phyloP scores from a whole-genome alignment of 306 rosid genomes.

The Astragalus membranaceus region DNA sequence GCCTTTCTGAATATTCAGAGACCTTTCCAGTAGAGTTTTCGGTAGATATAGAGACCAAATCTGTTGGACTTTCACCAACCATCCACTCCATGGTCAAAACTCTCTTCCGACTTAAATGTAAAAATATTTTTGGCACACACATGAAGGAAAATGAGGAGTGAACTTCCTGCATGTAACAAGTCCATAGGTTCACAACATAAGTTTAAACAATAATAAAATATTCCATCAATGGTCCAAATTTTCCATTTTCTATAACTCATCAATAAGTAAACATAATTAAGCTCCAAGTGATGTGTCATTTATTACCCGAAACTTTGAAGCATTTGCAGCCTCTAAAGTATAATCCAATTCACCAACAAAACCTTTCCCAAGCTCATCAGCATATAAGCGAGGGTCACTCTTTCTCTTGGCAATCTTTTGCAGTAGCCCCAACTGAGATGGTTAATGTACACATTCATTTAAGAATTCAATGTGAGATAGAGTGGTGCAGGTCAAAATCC shows the following conservation, averaged over 20 bases:
- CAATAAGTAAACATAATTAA: conserved; percentile 2
- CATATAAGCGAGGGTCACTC: conserved; percentile 81
- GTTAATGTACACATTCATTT: conserved; percentile 14
- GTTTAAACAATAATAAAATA: neutral
- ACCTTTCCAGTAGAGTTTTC: conserved; percentile 33
- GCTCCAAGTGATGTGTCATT: conserved; percentile 11
- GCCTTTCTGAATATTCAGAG: conserved; percentile 54
- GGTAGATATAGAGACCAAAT: conserved; percentile 56
- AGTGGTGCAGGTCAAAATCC: neutral
- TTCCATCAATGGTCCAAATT: neutral
- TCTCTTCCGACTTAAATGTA: conserved; percentile 64
- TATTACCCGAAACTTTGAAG: conserved; percentile 73
- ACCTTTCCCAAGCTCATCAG: conserved; percentile 94
- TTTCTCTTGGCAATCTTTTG: conserved; percentile 87
- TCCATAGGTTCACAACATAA: conserved; percentile 17
- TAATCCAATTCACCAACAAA: conserved; percentile 87
- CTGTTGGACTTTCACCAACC: conserved; percentile 89
- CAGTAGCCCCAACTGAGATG: conserved; percentile 71
- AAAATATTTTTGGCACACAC: conserved; percentile 60
- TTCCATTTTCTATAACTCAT: conserved; percentile 6
- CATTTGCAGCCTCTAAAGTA: conserved; percentile 85
- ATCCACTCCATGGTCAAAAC: conserved; percentile 98
- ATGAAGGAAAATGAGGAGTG: conserved; percentile 74
- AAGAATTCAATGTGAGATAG: conserved; percentile 18
- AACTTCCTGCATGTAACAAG: conserved; percentile 56